These are phyloP conservation scores for Rhynchospora tenuis DNA, from an alignment of 176 grass and related monocot species.

Conservation along the genomic window DNA sequence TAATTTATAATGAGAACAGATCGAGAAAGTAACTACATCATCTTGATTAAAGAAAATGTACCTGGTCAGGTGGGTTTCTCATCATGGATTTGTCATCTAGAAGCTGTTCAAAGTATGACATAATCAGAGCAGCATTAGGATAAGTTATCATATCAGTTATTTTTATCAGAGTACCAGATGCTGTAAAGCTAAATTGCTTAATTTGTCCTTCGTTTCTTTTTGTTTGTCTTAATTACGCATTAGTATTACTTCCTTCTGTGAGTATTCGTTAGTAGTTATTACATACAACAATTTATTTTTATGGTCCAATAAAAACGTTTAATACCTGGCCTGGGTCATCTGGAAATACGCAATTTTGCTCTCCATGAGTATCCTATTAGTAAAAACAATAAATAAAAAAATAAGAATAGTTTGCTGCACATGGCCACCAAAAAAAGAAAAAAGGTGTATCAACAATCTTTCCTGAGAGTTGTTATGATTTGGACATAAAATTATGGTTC, in stretches of 20 bases:
- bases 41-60: not conserved
- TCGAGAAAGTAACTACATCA: not conserved
- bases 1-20: not conserved
- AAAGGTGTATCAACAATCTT: not conserved
- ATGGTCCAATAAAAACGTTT: not conserved
- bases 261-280: not conserved
- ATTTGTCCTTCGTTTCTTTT: not conserved
- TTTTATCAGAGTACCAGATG: not conserved
- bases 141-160: not conserved
- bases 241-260: not conserved
- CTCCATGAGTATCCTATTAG: conserved; percentile 14
- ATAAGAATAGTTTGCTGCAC: not conserved
- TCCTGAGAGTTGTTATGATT: too few species aligned
- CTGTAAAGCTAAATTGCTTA: not conserved
- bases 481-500: too few species aligned
- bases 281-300: not conserved
- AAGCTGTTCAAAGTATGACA: conserved; percentile 13
- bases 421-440: not conserved
- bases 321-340: conserved; percentile 24
- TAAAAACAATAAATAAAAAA: not conserved
- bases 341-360: conserved; percentile 18
- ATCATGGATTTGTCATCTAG: conserved; percentile 22
- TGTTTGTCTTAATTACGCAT: not conserved
- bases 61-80: conserved; percentile 18
- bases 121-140: conserved; percentile 13